Base-by-base conservation (phyloP, 78 protist genomes). In the Cavenderia fasciculata region DNA sequence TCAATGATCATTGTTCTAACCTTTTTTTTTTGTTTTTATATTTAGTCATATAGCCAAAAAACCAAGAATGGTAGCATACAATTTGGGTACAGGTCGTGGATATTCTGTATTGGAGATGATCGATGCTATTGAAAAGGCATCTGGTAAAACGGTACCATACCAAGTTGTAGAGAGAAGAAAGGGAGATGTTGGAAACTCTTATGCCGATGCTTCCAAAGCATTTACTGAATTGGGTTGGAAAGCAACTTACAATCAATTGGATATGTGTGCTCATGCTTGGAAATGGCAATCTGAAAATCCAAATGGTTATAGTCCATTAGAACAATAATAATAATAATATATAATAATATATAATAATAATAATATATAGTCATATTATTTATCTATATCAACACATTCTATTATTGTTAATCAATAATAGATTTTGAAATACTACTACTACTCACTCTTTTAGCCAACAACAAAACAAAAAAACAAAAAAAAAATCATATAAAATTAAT, bases 81-180 rank as follows among this genome's bases (percentile, higher is more conserved):
- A 98, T 66, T 93, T 98, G n/a, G 99, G 99, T 36, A 96, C 97
- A 5, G 99, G 99, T 44, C 61, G 43, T 27, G 98, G 98, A 27
- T 62, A 59, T 76, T 87, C 96, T 36, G 99, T 98, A n/a, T 57
- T 97, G 2, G 98, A 98, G 47, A 95, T 97, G 95, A 59, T 94
- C n/a, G 23, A 18, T 36, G 98, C 98, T 16, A 41, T 94, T 47
- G 75, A 63, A 44, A 82, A 92, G 74, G 97, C 96, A 31, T 51
- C 85, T n/a, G 98, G 97, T 0, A 40, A 47, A n/a, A 33, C 33
- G 31, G 68, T 97, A 41, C 47, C 78, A 2, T 86, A 92, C 59
- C 71, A 87, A 59, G 27, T 93, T 44, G 88, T 86, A n/a, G 23
- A 57, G 2, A 27, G 93, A 33, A 74, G 93, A 65, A 86, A 73